A percentile compares a stretch with the other conserved stretches of the same genome.
Evolutionary conservation across 352 stramenopile genomes (phyloP).

Genomic region (Pythium guiyangense): DNA sequence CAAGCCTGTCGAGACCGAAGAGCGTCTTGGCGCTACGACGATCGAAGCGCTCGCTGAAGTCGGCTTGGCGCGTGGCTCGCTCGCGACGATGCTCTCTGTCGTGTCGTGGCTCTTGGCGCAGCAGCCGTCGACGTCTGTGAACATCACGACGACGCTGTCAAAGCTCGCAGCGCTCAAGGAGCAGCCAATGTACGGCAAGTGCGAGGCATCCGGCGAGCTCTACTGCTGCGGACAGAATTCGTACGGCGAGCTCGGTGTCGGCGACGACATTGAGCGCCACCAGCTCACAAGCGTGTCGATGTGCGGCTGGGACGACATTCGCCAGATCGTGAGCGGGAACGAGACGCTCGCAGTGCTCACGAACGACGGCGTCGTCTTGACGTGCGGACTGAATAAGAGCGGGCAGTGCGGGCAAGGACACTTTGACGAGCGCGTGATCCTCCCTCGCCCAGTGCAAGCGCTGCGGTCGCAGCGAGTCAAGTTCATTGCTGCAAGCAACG

Average conservation of each 20-base stretch:
- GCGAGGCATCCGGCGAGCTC: constrained; percentile 76
- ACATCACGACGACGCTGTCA: constrained; percentile 45
- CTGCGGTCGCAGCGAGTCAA: constrained; percentile 76
- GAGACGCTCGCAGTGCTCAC: constrained; percentile 81
- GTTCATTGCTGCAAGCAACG: constrained; percentile 83
- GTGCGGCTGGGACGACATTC: constrained; percentile 81
- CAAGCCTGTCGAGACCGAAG: constrained; percentile 19
- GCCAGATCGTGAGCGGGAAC: constrained; percentile 80
- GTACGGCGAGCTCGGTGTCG: constrained; percentile 83
- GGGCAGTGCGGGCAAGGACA: constrained; percentile 85
- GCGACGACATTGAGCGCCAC: constrained; percentile 81
- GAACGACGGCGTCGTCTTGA: constrained; percentile 75
- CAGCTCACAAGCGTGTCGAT: constrained; percentile 72
- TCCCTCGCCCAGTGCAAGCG: constrained; percentile 70
- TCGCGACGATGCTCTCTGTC: constrained; percentile 66
- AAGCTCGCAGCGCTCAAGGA: constrained; percentile 82
- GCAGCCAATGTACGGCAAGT: constrained; percentile 84
- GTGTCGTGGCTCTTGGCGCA: constrained; percentile 73
- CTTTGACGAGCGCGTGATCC: constrained; percentile 85
- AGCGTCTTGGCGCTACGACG: constrained; percentile 35
- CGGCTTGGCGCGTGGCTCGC: constrained; percentile 60
- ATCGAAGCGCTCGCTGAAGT: constrained; percentile 77
- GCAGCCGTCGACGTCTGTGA: constrained; percentile 28
- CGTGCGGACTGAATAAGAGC: constrained; percentile 85
- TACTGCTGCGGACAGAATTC: constrained; percentile 88